phyloP scores from a whole-genome alignment of 257 asterid genomes.

The Solanum gracilifrons region DNA sequence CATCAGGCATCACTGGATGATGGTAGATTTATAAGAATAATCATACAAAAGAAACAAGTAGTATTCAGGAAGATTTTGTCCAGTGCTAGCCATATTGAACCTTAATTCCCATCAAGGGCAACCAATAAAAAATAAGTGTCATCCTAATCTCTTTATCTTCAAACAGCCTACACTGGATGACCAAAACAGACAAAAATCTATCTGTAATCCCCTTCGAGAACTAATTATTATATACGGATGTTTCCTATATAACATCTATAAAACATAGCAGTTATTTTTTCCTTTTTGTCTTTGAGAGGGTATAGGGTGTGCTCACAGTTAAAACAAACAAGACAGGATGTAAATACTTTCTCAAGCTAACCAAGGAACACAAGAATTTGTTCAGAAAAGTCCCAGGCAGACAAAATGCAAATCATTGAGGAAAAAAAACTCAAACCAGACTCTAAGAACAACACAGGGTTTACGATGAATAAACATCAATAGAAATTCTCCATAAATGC shows the following conservation, averaged over 20 bases:
- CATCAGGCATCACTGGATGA: background rate
- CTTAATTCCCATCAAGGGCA: background rate
- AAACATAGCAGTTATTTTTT: background rate
- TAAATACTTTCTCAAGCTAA: background rate
- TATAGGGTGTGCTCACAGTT: background rate
- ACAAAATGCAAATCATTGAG: background rate
- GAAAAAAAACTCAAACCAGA: background rate
- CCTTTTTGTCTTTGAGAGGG: background rate
- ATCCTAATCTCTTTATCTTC: background rate
- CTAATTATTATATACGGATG: background rate
- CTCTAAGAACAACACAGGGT: background rate
- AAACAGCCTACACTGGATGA: background rate
- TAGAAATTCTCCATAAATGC: background rate
- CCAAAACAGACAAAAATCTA: background rate
- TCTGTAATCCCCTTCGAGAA: background rate
- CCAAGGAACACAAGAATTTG: background rate
- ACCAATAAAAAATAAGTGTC: background rate
- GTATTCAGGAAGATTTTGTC: background rate
- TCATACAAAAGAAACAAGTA: background rate
- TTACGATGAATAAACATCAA: background rate
- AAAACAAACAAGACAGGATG: background rate
- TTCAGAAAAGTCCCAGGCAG: background rate
- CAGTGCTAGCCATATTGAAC: background rate
- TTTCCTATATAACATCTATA: background rate
- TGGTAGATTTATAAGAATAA: background rate